Base-by-base conservation (phyloP, 495 filamentous ascomycete genomes). In the Hypoxylon subgilvum region DNA sequence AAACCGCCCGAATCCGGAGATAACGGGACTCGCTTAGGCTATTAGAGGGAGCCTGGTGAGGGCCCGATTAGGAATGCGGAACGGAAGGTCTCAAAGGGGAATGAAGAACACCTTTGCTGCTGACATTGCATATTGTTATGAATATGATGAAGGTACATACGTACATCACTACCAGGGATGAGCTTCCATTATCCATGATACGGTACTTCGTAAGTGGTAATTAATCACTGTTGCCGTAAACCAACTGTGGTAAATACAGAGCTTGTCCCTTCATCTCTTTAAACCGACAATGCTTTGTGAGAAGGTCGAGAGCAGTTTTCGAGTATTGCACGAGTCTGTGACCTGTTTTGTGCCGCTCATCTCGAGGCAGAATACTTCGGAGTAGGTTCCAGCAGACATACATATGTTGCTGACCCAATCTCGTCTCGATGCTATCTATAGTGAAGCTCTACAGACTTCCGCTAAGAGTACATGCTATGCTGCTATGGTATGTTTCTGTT, bases 51-150 rank as follows among this genome's bases (percentile, higher is more conserved):
- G 16, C 36, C 34, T 5, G 40, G 13, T 35, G 23, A 45, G 39
- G 45, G 16, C 48, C 54, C 39, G 45, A 59, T 64, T 54, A 55
- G 54, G 54, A 44, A 64, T 51, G 27, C 61, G 61, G 61, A 64
- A 51, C 54, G 49, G 50, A 59, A 34, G 2, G 30, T 45, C 44
- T 55, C 39, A 53, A 40, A 49, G 54, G 58, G 22, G 50, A 22
- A 57, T 64, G 44, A 30, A 46, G 8, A 13, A 6, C 9, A 23
- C 21, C 16, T 49, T 50, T 50, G 54, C 38, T 59, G 61, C 61
- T 64, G 61, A 64, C 61, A 64, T 50, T 63, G 60, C 60, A 63
- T 56, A 49, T n/a, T 45, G 10, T 18, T 63, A 43, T 42, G 32
- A 48, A 43, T 31, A 42, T 43, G 44, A 48, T 63, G 39, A 47